Evolutionary conservation across 1,284 basidiomycete species (phyloP).

Genomic region (Cutaneotrichosporon spelunceum): DNA sequence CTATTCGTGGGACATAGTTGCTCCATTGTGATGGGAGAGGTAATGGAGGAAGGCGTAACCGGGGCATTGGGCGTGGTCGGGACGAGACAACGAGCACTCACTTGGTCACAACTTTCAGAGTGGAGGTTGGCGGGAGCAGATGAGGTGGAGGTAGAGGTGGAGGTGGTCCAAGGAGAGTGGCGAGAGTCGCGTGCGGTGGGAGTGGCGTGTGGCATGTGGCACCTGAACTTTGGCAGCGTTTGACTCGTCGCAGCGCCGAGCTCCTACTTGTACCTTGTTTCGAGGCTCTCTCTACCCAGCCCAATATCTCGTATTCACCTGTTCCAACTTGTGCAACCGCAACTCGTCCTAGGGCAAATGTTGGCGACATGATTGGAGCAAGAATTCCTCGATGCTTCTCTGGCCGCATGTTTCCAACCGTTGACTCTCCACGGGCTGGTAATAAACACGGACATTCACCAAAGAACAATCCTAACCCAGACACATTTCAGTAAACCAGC

Average conservation of each 20-base stretch:
- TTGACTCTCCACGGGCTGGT: too few species aligned
- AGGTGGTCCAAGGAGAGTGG: neutral
- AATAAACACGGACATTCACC: too few species aligned
- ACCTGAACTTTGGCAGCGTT: neutral
- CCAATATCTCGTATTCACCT: too few species aligned
- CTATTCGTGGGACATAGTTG: constrained; percentile 5
- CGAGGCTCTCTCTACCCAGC: too few species aligned
- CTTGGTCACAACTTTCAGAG: neutral
- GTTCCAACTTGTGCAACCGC: too few species aligned
- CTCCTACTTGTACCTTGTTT: neutral
- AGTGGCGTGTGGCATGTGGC: neutral
- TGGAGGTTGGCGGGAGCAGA: constrained; percentile 3
- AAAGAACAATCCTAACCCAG: too few species aligned
- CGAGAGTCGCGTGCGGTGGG: neutral
- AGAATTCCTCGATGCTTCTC: too few species aligned
- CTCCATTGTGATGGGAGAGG: constrained; percentile 27
- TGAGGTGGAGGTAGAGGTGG: neutral
- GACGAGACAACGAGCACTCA: neutral
- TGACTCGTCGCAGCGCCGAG: neutral
- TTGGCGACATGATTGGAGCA: too few species aligned
- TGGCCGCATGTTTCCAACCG: too few species aligned
- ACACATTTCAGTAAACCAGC: too few species aligned
- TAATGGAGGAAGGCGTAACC: constrained; percentile 37
- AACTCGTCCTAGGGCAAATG: too few species aligned
- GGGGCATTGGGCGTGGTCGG: constrained; percentile 21